These are phyloP conservation scores for Phytophthora agathidicida DNA, from an alignment of 352 stramenopile genomes.

Conservation along the genomic window DNA sequence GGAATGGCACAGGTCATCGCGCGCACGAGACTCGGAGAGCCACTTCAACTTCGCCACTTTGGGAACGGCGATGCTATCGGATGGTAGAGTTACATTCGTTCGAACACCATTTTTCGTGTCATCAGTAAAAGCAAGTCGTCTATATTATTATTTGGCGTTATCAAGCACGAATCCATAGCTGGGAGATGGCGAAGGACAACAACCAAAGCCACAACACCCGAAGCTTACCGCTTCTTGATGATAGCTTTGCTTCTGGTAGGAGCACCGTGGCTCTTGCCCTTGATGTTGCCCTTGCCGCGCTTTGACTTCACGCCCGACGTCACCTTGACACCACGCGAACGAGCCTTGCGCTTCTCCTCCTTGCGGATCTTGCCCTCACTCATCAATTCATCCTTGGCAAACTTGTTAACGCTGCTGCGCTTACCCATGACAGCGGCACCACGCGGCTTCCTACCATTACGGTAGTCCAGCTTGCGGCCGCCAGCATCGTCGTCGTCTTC, in stretches of 20 bases:
- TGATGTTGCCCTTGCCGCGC: slow-evolving; percentile 75
- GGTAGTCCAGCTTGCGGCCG: slow-evolving; percentile 75
- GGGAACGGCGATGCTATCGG: slow-evolving; percentile 53
- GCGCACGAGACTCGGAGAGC: slow-evolving; percentile 51
- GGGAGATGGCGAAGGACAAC: slow-evolving; percentile 1
- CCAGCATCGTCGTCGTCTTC: slow-evolving; percentile 56
- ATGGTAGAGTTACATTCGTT: slow-evolving; percentile 56
- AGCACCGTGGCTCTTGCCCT: slow-evolving; percentile 82
- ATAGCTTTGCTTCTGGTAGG: slow-evolving; percentile 87
- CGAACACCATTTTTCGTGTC: neutral
- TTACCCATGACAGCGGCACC: slow-evolving; percentile 33
- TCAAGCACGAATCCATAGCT: neutral
- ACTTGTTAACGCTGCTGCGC: slow-evolving; percentile 70
- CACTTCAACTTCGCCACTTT: slow-evolving; percentile 62
- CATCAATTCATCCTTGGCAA: slow-evolving; percentile 81
- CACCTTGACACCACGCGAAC: slow-evolving; percentile 80
- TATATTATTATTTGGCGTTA: slow-evolving; percentile 44
- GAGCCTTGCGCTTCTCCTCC: slow-evolving; percentile 84
- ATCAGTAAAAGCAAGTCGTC: slow-evolving; percentile 27
- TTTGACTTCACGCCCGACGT: slow-evolving; percentile 47
- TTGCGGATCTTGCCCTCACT: slow-evolving; percentile 85
- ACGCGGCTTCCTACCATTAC: slow-evolving; percentile 76
- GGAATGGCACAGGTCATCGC: slow-evolving; percentile 63
- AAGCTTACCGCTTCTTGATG: slow-evolving; percentile 55
- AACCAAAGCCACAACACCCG: slow-evolving; percentile 7